Base-by-base conservation (phyloP, 2,329 filamentous ascomycete genomes). In the Alternaria sp. region DNA sequence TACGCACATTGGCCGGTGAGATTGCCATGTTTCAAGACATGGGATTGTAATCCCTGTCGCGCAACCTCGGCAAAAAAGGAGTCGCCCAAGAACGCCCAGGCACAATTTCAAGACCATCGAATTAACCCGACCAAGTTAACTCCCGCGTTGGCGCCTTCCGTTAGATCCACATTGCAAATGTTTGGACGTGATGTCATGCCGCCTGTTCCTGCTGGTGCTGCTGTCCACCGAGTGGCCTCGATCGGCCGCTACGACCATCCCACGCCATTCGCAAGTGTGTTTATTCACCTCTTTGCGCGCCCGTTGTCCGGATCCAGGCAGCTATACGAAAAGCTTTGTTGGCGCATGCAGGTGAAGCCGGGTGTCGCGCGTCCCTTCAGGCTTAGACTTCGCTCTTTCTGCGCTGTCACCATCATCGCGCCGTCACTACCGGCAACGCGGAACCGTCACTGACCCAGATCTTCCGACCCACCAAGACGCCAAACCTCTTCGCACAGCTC, bases 111-210 rank as follows among this genome's bases (percentile, higher is more conserved):
- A 26, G 45, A 12, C 45, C 18, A 15, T 28, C 25, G n/a, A 50
- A 26, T 37, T 26, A 43, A 30, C 49, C 56, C 11, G 14, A 55
- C 30, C 14, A n/a, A 18, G 49, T 55, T 60, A 59, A 28, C 25
- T 60, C 26, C 50, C 60, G 50, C 33, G 11, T 25, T 26, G 26
- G 37, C 21, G 46, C 59, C 37, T 46, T 41, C 18, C 15, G 53
- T 18, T 37, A 45, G 25, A 33, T 26, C 56, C 50, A 51, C 33
- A 28, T 1, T 41, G 15, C 37, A 41, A 41, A 41, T 41, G 37
- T 12, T 18, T 49, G 9, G 11, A 8, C 10, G 12, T 63, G 60
- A 63, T 60, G 56, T 63, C 60, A 63, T 63, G 49, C 60, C 50
- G 60, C 50, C 45, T 44, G 56, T 55, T 37, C 56, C 50, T 59